A percentile compares a stretch with the other conserved stretches of the same genome.
These are phyloP conservation scores for Lasiodiplodia gonubiensis DNA, from an alignment of 2,329 filamentous ascomycete genomes.

Conservation along the genomic window DNA sequence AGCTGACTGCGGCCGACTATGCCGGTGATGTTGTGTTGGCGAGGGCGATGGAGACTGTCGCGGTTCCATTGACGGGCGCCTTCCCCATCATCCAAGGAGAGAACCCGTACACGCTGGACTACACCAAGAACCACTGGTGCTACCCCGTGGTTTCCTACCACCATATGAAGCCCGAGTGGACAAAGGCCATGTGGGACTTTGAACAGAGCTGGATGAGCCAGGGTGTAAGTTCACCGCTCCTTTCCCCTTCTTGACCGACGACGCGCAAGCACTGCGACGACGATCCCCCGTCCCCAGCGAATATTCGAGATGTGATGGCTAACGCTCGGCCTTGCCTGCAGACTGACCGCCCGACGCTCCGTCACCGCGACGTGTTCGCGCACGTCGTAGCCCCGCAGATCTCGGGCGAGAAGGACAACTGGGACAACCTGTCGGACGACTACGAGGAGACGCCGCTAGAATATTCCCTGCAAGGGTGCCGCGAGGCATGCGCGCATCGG, in stretches of 20 bases:
- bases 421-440: conserved; percentile 47
- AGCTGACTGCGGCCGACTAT: conserved; percentile 14
- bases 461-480: conserved; percentile 43
- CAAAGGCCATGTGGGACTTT: conserved; percentile 48
- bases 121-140: conserved; percentile 50
- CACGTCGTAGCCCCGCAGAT: conserved; percentile 42
- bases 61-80: conserved; percentile 19
- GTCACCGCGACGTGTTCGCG: conserved; percentile 47
- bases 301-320: conserved; percentile 11
- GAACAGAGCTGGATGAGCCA: conserved; percentile 47
- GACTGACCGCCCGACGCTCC: conserved; percentile 41
- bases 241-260: background rate
- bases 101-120: conserved; percentile 38
- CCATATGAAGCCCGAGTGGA: conserved; percentile 45
- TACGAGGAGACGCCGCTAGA: conserved; percentile 34
- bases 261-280: background rate
- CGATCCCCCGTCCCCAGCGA: background rate
- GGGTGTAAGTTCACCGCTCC: conserved; percentile 32
- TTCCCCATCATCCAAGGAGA: conserved; percentile 39
- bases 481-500: conserved; percentile 41
- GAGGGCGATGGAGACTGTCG: conserved; percentile 12
- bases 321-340: conserved; percentile 29
- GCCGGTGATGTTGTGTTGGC: conserved; percentile 25
- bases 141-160: conserved; percentile 51
- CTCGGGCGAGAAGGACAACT: conserved; percentile 33